Conservation (phyloP, 331 rosid species). For the Spiraea crenata region DNA sequence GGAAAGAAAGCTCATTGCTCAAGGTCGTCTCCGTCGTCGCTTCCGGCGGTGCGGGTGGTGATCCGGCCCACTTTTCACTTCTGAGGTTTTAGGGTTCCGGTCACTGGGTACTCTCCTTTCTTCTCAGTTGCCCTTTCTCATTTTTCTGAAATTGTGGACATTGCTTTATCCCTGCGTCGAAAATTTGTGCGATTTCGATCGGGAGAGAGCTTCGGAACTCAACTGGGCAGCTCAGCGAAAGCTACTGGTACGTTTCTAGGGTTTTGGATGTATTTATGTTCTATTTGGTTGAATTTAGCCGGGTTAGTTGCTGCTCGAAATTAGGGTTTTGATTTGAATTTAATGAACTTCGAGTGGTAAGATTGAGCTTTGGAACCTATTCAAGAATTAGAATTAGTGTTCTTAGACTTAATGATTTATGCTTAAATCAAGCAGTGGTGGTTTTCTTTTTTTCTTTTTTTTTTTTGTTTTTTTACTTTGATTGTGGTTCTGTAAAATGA, state of each 20-base stretch:
- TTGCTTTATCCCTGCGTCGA: not conserved
- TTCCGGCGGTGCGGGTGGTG: not conserved
- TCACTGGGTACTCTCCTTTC: not conserved
- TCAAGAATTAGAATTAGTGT: not conserved
- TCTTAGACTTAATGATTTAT: not conserved
- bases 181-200: constrained; percentile 1
- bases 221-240: not conserved
- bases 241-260: constrained; percentile 2
- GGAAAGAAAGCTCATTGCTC: not conserved
- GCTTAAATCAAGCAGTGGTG: not conserved
- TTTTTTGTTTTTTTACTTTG: too few species aligned
- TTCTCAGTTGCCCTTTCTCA: not conserved
- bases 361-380: constrained; percentile 1
- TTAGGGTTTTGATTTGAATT: constrained; percentile 16
- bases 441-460: not conserved
- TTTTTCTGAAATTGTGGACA: not conserved
- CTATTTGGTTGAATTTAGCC: not conserved
- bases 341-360: not conserved
- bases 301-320: not conserved
- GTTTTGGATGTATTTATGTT: not conserved
- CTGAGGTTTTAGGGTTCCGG: not conserved
- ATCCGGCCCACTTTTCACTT: constrained; percentile 4
- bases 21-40: constrained; percentile 3
- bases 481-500: not conserved
- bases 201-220: not conserved